Conservation (phyloP, 495 filamentous ascomycete genomes). For the Neurospora tetraspora region DNA sequence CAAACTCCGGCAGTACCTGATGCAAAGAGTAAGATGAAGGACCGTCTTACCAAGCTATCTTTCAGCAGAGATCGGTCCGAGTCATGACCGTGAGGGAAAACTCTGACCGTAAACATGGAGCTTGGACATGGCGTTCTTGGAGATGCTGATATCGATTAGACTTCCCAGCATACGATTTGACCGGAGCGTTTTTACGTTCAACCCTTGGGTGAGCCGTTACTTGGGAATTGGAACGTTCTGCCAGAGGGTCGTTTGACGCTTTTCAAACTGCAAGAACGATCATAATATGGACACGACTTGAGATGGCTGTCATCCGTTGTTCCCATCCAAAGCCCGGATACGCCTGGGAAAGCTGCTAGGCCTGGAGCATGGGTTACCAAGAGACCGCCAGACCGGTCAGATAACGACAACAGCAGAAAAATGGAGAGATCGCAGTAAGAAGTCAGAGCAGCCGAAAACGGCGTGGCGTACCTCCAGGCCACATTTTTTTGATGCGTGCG, state of each 20-base stretch:
- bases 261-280: not conserved
- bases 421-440: not conserved
- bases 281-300: not conserved
- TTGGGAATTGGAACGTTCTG: not conserved
- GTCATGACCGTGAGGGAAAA: not conserved
- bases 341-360: not conserved
- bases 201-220: not conserved
- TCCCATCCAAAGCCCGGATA: not conserved
- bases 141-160: not conserved
- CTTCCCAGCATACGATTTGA: not conserved
- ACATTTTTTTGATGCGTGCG: not conserved
- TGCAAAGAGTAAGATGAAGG: not conserved
- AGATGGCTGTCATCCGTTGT: not conserved
- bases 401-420: not conserved
- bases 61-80: not conserved
- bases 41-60: not conserved
- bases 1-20: not conserved
- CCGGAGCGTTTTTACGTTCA: not conserved
- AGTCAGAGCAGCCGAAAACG: too few species aligned
- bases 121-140: not conserved
- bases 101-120: not conserved
- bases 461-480: not conserved
- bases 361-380: not conserved
- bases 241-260: not conserved
- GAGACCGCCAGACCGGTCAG: not conserved